Conservation (phyloP, 768 basidiomycete species). For the Sporobolomyces pararoseus region DNA sequence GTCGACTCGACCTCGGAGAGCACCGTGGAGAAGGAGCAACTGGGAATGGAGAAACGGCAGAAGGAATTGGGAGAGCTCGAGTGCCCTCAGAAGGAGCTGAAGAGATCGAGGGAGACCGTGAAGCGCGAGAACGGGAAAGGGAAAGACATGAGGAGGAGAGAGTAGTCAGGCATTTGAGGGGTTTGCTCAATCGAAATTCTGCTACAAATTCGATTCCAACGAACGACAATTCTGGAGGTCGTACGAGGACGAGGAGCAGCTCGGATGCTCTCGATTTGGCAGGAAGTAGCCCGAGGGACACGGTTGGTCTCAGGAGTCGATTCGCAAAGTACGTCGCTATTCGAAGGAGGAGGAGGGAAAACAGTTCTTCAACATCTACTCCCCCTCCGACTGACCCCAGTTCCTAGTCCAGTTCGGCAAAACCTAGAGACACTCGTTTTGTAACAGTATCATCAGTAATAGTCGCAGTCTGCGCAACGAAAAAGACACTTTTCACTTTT, state of each 20-base stretch:
- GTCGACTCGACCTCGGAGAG: constrained; percentile 54
- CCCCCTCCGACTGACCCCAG: too few relatives aligned
- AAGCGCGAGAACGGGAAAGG: too few relatives aligned
- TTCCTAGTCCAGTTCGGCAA: too few relatives aligned
- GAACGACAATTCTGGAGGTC: neutral
- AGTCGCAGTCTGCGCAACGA: too few relatives aligned
- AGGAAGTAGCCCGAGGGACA: too few relatives aligned
- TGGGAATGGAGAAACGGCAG: constrained; percentile 15
- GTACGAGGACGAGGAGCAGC: neutral
- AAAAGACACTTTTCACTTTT: too few relatives aligned
- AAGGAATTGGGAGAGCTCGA: neutral
- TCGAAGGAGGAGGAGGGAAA: neutral
- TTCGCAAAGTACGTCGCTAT: constrained; percentile 18
- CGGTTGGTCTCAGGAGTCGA: constrained; percentile 4
- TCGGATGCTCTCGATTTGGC: neutral
- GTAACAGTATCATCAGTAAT: too few relatives aligned
- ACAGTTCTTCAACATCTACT: neutral
- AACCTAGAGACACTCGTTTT: too few relatives aligned
- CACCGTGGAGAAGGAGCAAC: constrained; percentile 49
- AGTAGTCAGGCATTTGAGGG: constrained; percentile 34
- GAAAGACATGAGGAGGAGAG: constrained; percentile 30
- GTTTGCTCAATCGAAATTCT: constrained; percentile 22
- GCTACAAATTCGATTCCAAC: neutral
- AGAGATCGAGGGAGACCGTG: too few relatives aligned
- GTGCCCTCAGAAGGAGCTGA: constrained; percentile 5